Evolutionary conservation across 495 filamentous ascomycete genomes (phyloP), one percentile per base, ranked within the genome.

Genomic region (Entonaema liquescens): DNA sequence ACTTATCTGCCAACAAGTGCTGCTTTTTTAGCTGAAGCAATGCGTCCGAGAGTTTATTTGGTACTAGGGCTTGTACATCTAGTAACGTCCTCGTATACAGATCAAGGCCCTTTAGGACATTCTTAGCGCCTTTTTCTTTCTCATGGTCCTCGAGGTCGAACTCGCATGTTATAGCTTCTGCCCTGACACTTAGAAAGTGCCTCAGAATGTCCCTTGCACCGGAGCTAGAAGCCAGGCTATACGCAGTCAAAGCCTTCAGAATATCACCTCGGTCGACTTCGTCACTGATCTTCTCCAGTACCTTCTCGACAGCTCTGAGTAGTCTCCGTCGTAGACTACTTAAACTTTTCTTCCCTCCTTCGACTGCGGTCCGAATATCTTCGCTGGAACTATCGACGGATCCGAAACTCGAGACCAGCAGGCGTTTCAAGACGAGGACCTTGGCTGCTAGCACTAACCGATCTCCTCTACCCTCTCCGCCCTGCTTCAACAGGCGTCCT

Each of bases 181-280:
- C 83, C 19, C 96, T 87, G 11, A 94, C 83, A 61, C 88, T 83
- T 47, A 96, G 85, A 76, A 98, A 98, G 79, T 96, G 90, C 13
- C 88, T 82, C 31, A 99, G 81, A 0, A 92, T 89, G 74, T 98
- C 94, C 59, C 88, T 87, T 0, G 92, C 89, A 0, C 92, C 92
- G 8, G 92, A 93, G 71, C 89, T 96, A 7, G 91, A 95, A 1
- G 89, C 88, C 21, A 99, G 82, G 56, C 91, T 92, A 74, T 93
- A 97, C 5, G 95, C 95, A 36, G 88, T 89, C 76, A 98, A 83
- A 12, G 87, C 87, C 55, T 73, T 93, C 83, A 94, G 82, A 17
- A 97, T 83, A 33, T 83, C 83, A 25, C 85, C 82, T 19, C 81
- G 33, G 83, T 85, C 25, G 76, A 77, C 42, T 59, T 70, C 60